Conservation (phyloP, 2,329 filamentous ascomycete species). For the Monilinia polystroma region DNA sequence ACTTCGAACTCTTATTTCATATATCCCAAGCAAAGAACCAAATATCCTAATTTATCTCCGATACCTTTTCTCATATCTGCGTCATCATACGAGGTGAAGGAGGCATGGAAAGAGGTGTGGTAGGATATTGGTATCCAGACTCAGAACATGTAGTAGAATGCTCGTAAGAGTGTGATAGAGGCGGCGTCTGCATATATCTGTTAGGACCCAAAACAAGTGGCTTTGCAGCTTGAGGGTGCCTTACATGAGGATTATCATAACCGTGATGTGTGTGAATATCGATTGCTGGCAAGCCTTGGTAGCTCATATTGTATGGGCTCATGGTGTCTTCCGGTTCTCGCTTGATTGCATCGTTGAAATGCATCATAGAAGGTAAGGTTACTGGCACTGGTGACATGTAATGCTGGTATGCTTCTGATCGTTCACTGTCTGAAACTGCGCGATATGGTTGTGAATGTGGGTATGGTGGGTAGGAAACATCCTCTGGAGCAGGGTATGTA, state of each 20-base stretch:
- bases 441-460: slow-evolving; percentile 55
- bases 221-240: slow-evolving; percentile 45
- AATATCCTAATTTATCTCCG: slow-evolving; percentile 23
- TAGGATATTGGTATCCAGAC: slow-evolving; percentile 61
- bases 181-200: slow-evolving; percentile 61
- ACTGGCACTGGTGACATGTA: slow-evolving; percentile 57
- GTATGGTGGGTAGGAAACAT: slow-evolving; percentile 60
- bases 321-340: slow-evolving; percentile 62
- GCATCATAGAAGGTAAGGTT: slow-evolving; percentile 63
- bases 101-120: slow-evolving; percentile 72
- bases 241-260: slow-evolving; percentile 76
- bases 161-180: slow-evolving; percentile 72
- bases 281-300: slow-evolving; percentile 60
- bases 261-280: slow-evolving; percentile 60
- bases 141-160: slow-evolving; percentile 64
- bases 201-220: slow-evolving; percentile 28
- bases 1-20: slow-evolving; percentile 38
- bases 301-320: slow-evolving; percentile 63
- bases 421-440: slow-evolving; percentile 47
- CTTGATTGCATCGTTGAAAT: slow-evolving; percentile 66
- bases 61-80: slow-evolving; percentile 31
- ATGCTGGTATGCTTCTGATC: slow-evolving; percentile 51
- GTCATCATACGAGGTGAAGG: slow-evolving; percentile 58
- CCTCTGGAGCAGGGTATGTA: slow-evolving; percentile 65
- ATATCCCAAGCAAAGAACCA: slow-evolving; percentile 23